Percentiles rank a stretch among this genome's conserved stretches.
phyloP scores from a whole-genome alignment of 129 eudicot species.

The Solidago caesia region DNA sequence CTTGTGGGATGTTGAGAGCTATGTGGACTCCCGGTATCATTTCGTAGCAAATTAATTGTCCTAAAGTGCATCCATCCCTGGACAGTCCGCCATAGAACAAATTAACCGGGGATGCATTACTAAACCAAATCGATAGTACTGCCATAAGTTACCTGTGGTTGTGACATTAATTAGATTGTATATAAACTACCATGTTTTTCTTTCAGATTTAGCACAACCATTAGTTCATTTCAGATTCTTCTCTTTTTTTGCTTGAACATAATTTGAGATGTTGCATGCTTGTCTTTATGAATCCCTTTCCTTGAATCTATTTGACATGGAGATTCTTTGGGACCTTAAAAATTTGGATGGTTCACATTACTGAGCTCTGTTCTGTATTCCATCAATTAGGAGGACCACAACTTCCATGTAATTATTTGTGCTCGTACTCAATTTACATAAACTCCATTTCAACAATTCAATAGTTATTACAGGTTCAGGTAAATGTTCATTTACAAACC shows the following conservation, averaged over 20 bases:
- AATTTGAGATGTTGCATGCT: slow-evolving; percentile 3
- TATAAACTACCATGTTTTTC: slow-evolving; percentile 26
- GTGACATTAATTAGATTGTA: slow-evolving; percentile 34
- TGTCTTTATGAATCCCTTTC: slow-evolving; percentile 2
- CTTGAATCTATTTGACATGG: neutral
- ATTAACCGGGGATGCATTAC: slow-evolving; percentile 8
- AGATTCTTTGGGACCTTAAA: neutral
- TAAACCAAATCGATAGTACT: slow-evolving; percentile 12
- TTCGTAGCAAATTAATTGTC: slow-evolving; percentile 51
- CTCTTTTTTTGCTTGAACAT: slow-evolving; percentile 4
- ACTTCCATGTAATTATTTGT: no score
- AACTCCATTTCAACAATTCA: no score
- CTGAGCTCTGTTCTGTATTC: no score
- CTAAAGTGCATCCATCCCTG: slow-evolving; percentile 27
- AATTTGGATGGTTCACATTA: neutral
- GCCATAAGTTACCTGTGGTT: slow-evolving; percentile 20
- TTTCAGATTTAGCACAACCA: slow-evolving; percentile 8
- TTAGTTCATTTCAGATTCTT: neutral
- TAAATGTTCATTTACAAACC: no score
- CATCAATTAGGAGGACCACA: no score
- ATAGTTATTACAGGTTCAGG: no score
- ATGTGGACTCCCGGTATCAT: slow-evolving; percentile 77
- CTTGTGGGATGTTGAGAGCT: slow-evolving; percentile 98
- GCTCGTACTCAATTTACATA: no score
- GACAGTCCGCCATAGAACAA: neutral